Conservation (phyloP, 768 basidiomycete genomes). For the Lactarius hatsudake region DNA sequence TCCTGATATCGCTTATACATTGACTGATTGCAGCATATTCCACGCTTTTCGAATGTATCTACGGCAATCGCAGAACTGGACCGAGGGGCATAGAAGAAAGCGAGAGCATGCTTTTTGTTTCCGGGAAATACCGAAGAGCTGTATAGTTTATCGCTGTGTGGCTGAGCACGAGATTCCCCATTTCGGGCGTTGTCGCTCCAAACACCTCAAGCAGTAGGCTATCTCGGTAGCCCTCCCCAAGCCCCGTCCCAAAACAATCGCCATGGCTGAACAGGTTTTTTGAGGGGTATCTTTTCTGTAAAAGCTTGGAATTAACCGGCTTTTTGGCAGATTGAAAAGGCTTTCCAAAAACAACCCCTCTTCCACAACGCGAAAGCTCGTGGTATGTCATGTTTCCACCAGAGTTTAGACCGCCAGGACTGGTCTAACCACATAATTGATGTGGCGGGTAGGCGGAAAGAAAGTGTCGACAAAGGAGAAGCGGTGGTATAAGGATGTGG, state of each 20-base stretch:
- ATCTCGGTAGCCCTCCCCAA: slow-evolving; percentile 17
- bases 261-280: slow-evolving; percentile 43
- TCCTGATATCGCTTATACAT: neutral
- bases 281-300: neutral
- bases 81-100: too few relatives aligned
- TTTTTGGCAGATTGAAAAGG: slow-evolving; percentile 79
- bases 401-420: neutral
- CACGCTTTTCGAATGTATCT: neutral
- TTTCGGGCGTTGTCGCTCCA: slow-evolving; percentile 18
- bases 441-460: slow-evolving; percentile 59
- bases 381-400: slow-evolving; percentile 53
- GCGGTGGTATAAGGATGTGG: slow-evolving; percentile 99
- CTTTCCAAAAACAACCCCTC: slow-evolving; percentile 95
- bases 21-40: neutral
- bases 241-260: slow-evolving; percentile 34
- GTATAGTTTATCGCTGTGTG: slow-evolving; percentile 22
- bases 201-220: slow-evolving; percentile 14
- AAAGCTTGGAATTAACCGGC: neutral
- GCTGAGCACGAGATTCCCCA: slow-evolving; percentile 21
- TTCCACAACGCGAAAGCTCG: slow-evolving; percentile 97
- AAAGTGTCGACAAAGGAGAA: slow-evolving; percentile 93
- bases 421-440: slow-evolving; percentile 1
- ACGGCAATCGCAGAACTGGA: neutral
- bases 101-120: neutral
- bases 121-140: slow-evolving; percentile 25